Conservation (phyloP, 2,329 filamentous ascomycete genomes). For the Stachybotrys chlorohalonatus region DNA sequence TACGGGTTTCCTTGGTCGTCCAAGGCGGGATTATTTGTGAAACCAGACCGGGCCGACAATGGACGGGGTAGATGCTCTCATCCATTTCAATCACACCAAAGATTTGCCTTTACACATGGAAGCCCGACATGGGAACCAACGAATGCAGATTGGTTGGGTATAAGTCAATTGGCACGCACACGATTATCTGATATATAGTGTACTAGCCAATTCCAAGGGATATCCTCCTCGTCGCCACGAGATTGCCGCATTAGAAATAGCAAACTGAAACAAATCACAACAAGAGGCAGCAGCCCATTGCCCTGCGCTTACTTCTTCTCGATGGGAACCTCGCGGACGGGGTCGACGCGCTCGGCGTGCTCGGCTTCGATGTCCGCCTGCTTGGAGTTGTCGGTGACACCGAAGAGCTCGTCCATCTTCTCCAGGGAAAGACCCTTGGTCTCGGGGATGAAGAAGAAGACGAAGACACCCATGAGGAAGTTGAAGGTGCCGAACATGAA, state of each 20-base stretch:
- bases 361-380: slow-evolving; percentile 19
- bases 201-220: background rate
- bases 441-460: slow-evolving; percentile 60
- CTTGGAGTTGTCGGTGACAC: slow-evolving; percentile 37
- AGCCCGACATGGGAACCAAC: no score
- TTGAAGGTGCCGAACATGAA: slow-evolving; percentile 62
- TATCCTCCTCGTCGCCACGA: background rate
- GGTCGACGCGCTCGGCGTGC: slow-evolving; percentile 8
- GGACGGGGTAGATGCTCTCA: no score
- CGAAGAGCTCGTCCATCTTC: slow-evolving; percentile 59
- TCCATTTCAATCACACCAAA: no score
- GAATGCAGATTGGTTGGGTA: background rate
- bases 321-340: slow-evolving; percentile 14
- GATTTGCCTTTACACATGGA: no score
- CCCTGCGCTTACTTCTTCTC: slow-evolving; percentile 6
- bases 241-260: background rate
- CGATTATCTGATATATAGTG: background rate
- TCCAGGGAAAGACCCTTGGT: slow-evolving; percentile 58
- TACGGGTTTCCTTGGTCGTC: background rate
- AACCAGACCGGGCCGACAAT: background rate
- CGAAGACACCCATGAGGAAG: slow-evolving; percentile 55
- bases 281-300: background rate
- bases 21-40: background rate
- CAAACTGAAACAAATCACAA: background rate
- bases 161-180: background rate